Evolutionary conservation across 2,329 filamentous ascomycete genomes (phyloP).

Genomic region (Phaeoacremonium minimum): DNA sequence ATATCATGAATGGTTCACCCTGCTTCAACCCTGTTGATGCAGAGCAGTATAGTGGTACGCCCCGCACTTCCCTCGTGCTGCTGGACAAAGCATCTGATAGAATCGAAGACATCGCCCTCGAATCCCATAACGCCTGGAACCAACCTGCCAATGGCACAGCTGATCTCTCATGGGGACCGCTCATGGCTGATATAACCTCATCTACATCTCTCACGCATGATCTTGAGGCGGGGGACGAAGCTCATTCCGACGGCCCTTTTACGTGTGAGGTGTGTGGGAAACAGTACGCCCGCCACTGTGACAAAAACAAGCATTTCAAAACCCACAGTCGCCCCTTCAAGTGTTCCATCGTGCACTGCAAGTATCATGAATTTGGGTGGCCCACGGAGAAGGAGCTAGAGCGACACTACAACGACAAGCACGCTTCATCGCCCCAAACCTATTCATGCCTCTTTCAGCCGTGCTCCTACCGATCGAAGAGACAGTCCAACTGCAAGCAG

Average conservation of each 20-base stretch:
- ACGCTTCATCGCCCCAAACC: constrained; percentile 59
- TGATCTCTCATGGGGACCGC: no score
- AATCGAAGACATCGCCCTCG: no score
- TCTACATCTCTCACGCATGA: no score
- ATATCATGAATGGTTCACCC: not conserved
- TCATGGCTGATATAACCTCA: no score
- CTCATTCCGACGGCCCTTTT: constrained; percentile 7
- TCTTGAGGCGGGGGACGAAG: not conserved
- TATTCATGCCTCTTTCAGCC: constrained; percentile 62
- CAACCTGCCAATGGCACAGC: no score
- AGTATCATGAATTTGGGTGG: constrained; percentile 67
- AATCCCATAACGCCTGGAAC: no score
- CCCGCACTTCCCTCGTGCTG: no score
- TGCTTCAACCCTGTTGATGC: not conserved
- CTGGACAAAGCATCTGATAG: no score
- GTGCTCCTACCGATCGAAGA: constrained; percentile 71
- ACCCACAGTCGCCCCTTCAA: constrained; percentile 76
- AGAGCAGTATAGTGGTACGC: not conserved
- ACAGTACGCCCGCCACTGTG: constrained; percentile 21
- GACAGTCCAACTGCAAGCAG: constrained; percentile 79
- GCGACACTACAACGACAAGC: constrained; percentile 74
- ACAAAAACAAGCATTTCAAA: constrained; percentile 66
- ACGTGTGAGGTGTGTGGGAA: constrained; percentile 19
- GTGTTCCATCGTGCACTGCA: constrained; percentile 61
- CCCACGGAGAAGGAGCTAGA: constrained; percentile 77